Conservation (phyloP, 176 grass and related monocot species). For the Luzula sylvatica region DNA sequence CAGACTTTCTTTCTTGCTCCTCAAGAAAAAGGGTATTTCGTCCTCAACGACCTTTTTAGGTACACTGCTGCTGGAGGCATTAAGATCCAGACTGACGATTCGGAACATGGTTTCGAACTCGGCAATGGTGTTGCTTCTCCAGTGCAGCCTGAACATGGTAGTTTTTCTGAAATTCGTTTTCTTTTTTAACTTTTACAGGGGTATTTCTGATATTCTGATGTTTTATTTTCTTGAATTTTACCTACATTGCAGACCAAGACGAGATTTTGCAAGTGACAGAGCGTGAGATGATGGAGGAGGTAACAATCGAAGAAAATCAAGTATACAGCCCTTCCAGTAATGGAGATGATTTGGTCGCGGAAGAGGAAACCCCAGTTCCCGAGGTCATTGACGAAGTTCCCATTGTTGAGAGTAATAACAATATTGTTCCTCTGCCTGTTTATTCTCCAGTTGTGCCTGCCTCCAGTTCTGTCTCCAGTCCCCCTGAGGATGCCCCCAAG, state of each 20-base stretch:
- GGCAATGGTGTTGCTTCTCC: constrained; percentile 27
- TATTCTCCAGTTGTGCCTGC: background rate
- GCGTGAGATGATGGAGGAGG: constrained; percentile 10
- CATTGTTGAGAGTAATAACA: constrained; percentile 13
- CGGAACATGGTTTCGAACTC: constrained; percentile 4
- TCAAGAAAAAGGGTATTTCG: constrained; percentile 87
- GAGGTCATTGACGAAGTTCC: constrained; percentile 52
- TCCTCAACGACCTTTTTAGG: constrained; percentile 76
- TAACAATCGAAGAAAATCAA: constrained; percentile 23
- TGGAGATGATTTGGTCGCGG: constrained; percentile 24
- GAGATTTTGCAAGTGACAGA: constrained; percentile 20
- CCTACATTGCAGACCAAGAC: constrained; percentile 14
- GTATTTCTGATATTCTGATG: background rate
- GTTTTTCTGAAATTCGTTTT: background rate
- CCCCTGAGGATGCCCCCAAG: constrained; percentile 47
- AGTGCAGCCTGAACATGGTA: constrained; percentile 28
- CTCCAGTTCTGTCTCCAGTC: background rate
- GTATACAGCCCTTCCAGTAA: constrained; percentile 49
- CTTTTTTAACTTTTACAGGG: background rate
- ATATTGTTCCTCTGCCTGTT: constrained; percentile 2
- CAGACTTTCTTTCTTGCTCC: constrained; percentile 98
- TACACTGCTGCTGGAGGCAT: constrained; percentile 27
- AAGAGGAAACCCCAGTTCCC: constrained; percentile 40
- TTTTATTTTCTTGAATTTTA: background rate
- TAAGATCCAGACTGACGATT: background rate